Percentiles rank a stretch among this genome's conserved stretches.
Evolutionary conservation across 106 monocot species (phyloP).

Genomic region (Iris macrosiphon): DNA sequence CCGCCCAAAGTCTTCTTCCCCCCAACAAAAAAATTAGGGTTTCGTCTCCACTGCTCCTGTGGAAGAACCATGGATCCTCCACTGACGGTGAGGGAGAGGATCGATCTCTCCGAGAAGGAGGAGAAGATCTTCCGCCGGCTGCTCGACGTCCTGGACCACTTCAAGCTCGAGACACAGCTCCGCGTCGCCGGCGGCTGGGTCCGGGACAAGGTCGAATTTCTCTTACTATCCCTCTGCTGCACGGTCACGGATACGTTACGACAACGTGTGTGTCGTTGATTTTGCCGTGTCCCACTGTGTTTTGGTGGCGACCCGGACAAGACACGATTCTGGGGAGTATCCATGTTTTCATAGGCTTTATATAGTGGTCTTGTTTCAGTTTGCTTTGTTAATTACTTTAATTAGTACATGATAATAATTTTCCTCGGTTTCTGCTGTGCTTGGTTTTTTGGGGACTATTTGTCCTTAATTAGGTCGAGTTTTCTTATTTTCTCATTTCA

Average conservation of each 20-base stretch:
- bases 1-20: neutral
- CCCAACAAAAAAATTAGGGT: conserved; percentile 21
- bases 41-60: conserved; percentile 6
- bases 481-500: too few species aligned
- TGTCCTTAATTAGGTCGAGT: too few species aligned
- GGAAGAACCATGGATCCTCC: conserved; percentile 4
- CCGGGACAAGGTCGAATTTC: conserved; percentile 65
- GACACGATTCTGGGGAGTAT: too few species aligned
- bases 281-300: neutral
- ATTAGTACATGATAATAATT: too few species aligned
- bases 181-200: conserved; percentile 97
- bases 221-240: neutral
- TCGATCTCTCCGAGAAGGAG: conserved; percentile 73
- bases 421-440: too few species aligned
- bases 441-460: too few species aligned
- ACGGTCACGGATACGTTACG: neutral
- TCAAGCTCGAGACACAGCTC: conserved; percentile 60
- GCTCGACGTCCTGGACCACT: conserved; percentile 61
- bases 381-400: too few species aligned
- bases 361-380: neutral
- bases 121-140: conserved; percentile 66
- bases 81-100: conserved; percentile 33
- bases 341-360: neutral
- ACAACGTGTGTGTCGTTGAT: neutral
- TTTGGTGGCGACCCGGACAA: too few species aligned